Percentiles rank a stretch among this genome's conserved stretches.
phyloP scores from a whole-genome alignment of 768 basidiomycete species.

The Suillus subluteus region DNA sequence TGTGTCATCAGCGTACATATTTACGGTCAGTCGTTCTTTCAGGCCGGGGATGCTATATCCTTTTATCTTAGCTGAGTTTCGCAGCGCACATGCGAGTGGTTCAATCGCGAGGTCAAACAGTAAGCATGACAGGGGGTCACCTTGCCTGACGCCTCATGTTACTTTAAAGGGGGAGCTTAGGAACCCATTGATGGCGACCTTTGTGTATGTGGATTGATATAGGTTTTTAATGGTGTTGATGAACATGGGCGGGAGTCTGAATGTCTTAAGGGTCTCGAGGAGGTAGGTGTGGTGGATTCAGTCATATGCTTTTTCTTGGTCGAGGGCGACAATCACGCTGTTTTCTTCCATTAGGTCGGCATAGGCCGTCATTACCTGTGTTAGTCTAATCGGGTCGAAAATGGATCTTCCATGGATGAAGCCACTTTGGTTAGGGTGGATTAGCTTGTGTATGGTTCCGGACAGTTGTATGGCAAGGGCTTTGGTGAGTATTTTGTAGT shows the following conservation, averaged over 20 bases:
- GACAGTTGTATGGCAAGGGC: conserved; percentile 23
- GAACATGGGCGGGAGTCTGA: conserved; percentile 31
- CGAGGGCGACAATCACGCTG: conserved; percentile 32
- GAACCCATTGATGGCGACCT: rapidly evolving
- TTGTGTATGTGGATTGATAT: background rate
- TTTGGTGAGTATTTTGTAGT: conserved; percentile 38
- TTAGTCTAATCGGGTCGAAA: conserved; percentile 35
- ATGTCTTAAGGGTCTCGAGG: conserved; percentile 25
- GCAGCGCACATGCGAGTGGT: background rate
- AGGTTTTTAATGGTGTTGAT: conserved; percentile 20
- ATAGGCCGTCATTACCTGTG: conserved; percentile 27
- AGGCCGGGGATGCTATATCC: background rate
- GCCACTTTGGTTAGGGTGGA: conserved; percentile 42
- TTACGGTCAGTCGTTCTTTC: background rate
- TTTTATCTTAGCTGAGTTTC: conserved; percentile 25
- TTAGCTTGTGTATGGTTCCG: background rate
- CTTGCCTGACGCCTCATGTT: rapidly evolving
- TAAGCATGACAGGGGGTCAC: background rate
- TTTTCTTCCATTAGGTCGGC: conserved; percentile 28
- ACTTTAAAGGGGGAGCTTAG: background rate
- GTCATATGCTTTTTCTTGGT: conserved; percentile 31
- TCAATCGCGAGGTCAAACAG: background rate
- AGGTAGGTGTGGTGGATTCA: conserved; percentile 34
- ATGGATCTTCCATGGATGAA: conserved; percentile 40
- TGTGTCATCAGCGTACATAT: background rate